Evolutionary conservation across 148 eudicot genomes (phyloP).

Genomic region (Arctostaphylos glauca): DNA sequence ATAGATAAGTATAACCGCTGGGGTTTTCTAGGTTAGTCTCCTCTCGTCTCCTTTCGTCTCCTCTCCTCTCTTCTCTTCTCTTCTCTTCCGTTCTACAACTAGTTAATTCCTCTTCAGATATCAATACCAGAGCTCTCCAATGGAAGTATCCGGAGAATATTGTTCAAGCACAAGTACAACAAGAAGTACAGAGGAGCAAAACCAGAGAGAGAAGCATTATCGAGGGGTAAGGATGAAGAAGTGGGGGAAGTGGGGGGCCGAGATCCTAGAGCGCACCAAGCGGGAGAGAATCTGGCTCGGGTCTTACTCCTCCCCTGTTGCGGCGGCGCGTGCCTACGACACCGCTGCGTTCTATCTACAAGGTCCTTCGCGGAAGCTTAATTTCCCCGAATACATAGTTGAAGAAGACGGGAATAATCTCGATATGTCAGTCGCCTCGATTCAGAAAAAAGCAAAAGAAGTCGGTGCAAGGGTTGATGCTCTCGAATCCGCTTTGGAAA

Average conservation of each 20-base stretch:
- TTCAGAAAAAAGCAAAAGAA: constrained; percentile 45
- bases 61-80: too few species aligned
- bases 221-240: constrained; percentile 54
- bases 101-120: not conserved
- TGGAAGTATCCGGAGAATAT: constrained; percentile 18
- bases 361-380: constrained; percentile 42
- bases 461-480: constrained; percentile 59
- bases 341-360: constrained; percentile 46
- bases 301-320: constrained; percentile 49
- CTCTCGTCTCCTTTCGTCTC: not conserved
- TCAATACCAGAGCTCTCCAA: not conserved
- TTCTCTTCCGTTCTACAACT: not conserved
- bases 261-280: constrained; percentile 48
- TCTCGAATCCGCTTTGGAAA: constrained; percentile 15
- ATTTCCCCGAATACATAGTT: constrained; percentile 37
- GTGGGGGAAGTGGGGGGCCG: constrained; percentile 69
- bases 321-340: constrained; percentile 56
- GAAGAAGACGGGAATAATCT: constrained; percentile 19
- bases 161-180: constrained; percentile 2
- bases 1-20: constrained; percentile 9
- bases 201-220: constrained; percentile 36
- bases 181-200: constrained; percentile 22
- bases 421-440: constrained; percentile 41
- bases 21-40: constrained; percentile 14
- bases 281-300: constrained; percentile 50